Evolutionary conservation across 1,284 basidiomycete species (phyloP).

Genomic region (Ceratobasidium sp.): DNA sequence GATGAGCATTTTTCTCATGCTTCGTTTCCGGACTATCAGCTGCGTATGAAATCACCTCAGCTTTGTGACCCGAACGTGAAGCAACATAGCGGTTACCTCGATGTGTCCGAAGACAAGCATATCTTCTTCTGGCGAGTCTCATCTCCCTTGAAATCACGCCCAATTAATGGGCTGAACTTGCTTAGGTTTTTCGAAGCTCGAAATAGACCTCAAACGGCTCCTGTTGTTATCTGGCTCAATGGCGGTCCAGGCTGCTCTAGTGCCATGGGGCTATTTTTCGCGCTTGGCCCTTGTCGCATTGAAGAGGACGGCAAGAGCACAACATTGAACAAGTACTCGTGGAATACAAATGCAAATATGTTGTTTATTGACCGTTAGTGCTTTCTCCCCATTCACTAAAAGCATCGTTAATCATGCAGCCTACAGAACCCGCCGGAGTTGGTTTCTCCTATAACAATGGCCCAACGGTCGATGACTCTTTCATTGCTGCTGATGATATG

Average conservation of each 20-base stretch:
- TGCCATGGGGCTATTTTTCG: conserved; percentile 55
- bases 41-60: conserved; percentile 56
- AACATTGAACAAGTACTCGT: conserved; percentile 60
- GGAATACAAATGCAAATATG: conserved; percentile 60
- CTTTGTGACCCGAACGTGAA: conserved; percentile 61
- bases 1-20: conserved; percentile 59
- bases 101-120: conserved; percentile 60
- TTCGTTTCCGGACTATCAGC: conserved; percentile 59
- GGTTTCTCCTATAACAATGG: conserved; percentile 62
- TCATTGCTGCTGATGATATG: conserved; percentile 59
- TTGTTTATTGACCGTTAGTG: conserved; percentile 56
- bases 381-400: too few relatives aligned
- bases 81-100: conserved; percentile 62
- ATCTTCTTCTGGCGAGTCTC: conserved; percentile 53
- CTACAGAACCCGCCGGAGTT: conserved; percentile 58
- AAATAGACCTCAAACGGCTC: conserved; percentile 59
- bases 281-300: conserved; percentile 63
- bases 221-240: conserved; percentile 62
- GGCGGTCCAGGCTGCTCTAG: conserved; percentile 57
- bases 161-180: conserved; percentile 14
- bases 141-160: too few relatives aligned
- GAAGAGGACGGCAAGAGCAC: conserved; percentile 58
- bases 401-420: background rate
- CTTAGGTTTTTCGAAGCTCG: conserved; percentile 58
- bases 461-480: conserved; percentile 57